Evolutionary conservation across 2,329 filamentous ascomycete genomes (phyloP), one percentile per base, ranked within the genome.

Genomic region (Daldinia sp.): DNA sequence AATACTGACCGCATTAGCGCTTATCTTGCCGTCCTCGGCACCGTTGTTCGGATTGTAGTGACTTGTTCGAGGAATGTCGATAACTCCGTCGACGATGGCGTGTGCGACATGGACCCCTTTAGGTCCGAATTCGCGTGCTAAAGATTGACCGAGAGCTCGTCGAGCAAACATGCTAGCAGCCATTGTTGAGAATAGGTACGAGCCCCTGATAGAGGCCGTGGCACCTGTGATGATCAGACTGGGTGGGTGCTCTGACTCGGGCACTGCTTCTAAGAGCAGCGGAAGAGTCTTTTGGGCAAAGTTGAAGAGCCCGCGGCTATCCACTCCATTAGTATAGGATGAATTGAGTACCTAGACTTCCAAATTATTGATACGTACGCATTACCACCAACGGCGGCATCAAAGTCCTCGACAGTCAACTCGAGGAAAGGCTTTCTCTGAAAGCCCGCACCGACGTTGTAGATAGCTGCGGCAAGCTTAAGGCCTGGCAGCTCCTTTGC

Each of bases 151-250:
- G 53, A 92, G 76, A 0, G 90, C 89, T 27, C 90, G 82, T 58
- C 90, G 76, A 0, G 89, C 90, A 75, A 90, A 92, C 74, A 92
- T 93, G 4, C 87, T 87, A 11, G 85, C 82, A 0, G 89, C 87
- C 74, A 93, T 92, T 5, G 84, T 78, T 2, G 87, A 79, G 77
- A 90, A 87, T 5, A 79, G 77, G 1, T 90, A 86, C 10, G 85
- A 88, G 11, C 87, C 88, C 73, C 87, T 90, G 6, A 92, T 70
- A 2, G 87, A 89, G 1, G 90, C 90, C 0, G 90, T 93, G 0
- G 90, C 90, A 27, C 90, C 90, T 0, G 90, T 93, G 76, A 92
- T 90, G 70, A 93, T 88, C 21, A 93, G 78, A 1, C 88, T 87
- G 0, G 90, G 90, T 5, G 90, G 89, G 73, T 90, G 76, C 35